A percentile compares a stretch with the other conserved stretches of the same genome.
Conservation (phyloP, 106 monocot genomes). For the Ottelia alismoides region DNA sequence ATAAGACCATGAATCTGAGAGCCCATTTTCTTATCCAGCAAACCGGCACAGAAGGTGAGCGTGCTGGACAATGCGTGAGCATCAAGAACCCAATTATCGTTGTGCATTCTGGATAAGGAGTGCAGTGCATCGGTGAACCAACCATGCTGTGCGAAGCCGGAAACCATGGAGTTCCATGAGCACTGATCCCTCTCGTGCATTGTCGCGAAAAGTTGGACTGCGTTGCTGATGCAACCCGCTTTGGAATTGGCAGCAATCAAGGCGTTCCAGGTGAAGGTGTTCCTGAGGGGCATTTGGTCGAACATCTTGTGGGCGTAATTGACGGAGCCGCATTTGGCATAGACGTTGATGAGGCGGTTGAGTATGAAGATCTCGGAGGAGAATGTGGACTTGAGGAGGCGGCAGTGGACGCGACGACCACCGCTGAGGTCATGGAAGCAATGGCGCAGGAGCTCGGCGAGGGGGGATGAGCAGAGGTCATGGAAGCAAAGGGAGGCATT, state of each 20-base stretch:
- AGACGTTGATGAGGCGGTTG: not conserved
- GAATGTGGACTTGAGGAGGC: too few species aligned
- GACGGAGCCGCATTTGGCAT: not conserved
- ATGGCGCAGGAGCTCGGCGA: not conserved
- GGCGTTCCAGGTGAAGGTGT: slow-evolving; percentile 11
- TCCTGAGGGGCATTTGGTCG: slow-evolving; percentile 4
- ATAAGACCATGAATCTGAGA: slow-evolving; percentile 11
- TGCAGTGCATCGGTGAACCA: slow-evolving; percentile 1
- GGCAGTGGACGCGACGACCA: too few species aligned
- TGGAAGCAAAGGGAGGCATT: too few species aligned
- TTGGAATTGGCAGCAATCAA: slow-evolving; percentile 1
- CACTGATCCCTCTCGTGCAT: slow-evolving; percentile 10
- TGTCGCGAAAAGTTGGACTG: slow-evolving; percentile 5
- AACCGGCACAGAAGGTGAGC: slow-evolving; percentile 3
- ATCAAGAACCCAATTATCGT: slow-evolving; percentile 1
- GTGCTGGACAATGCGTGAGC: slow-evolving; percentile 1
- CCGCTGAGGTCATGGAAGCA: not conserved
- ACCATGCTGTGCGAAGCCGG: slow-evolving; percentile 11
- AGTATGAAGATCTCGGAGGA: not conserved
- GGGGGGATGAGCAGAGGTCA: too few species aligned
- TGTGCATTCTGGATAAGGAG: slow-evolving; percentile 4
- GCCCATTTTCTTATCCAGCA: too few species aligned
- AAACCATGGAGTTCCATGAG: slow-evolving; percentile 10
- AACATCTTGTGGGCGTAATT: not conserved
- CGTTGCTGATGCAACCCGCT: not conserved